Conservation (phyloP, 2,329 filamentous ascomycete genomes). For the Trichoderma sp. region DNA sequence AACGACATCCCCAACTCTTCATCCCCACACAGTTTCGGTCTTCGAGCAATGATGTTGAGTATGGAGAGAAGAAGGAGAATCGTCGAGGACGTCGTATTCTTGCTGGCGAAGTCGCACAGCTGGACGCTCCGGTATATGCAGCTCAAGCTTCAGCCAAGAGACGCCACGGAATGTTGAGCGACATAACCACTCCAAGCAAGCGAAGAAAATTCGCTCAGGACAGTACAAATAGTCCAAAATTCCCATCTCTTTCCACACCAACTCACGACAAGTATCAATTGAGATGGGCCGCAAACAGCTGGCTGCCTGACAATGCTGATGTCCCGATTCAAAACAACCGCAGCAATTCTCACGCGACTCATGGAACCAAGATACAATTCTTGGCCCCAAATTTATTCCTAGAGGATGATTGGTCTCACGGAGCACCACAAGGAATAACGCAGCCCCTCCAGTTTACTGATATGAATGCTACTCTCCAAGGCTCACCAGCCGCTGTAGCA, state of each 20-base stretch:
- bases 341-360: background rate
- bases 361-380: conserved; percentile 31
- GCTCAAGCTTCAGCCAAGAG: conserved; percentile 37
- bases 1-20: conserved; percentile 39
- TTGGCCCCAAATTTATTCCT: conserved; percentile 43
- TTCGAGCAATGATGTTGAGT: background rate
- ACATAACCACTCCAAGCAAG: conserved; percentile 22
- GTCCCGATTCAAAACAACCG: background rate
- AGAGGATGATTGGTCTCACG: conserved; percentile 27
- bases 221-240: background rate
- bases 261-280: background rate
- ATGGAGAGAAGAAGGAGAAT: conserved; percentile 22
- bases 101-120: conserved; percentile 44
- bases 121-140: conserved; percentile 51
- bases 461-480: background rate
- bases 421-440: background rate
- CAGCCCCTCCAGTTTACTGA: background rate
- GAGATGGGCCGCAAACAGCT: background rate
- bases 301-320: background rate
- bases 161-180: conserved; percentile 25
- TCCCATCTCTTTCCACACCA: background rate
- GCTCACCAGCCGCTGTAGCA: background rate
- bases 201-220: conserved; percentile 10
- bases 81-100: conserved; percentile 37
- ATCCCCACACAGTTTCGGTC: conserved; percentile 27